A percentile compares a stretch with the other conserved stretches of the same genome.
These are phyloP conservation scores for Erigeron philadelphicus DNA, from an alignment of 140 eudicot genomes.

Conservation along the genomic window DNA sequence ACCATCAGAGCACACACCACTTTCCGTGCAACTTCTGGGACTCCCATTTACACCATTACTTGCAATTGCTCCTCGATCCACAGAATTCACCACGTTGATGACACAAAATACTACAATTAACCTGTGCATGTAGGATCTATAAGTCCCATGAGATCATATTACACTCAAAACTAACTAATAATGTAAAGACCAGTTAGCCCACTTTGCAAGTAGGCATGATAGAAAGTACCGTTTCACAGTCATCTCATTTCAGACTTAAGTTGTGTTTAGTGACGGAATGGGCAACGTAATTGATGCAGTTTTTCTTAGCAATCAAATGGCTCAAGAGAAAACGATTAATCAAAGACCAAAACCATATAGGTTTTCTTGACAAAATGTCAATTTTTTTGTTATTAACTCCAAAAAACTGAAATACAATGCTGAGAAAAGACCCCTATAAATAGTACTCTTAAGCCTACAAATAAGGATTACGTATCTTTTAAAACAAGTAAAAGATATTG, in stretches of 20 bases:
- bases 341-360: too few relatives aligned
- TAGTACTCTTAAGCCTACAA: too few relatives aligned
- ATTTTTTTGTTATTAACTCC: too few relatives aligned
- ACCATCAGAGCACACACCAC: slow-evolving; percentile 70
- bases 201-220: not conserved
- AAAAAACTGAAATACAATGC: too few relatives aligned
- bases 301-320: too few relatives aligned
- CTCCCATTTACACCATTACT: slow-evolving; percentile 92
- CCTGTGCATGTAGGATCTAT: slow-evolving; percentile 39
- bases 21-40: slow-evolving; percentile 45
- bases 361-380: too few relatives aligned
- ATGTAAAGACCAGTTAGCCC: not conserved
- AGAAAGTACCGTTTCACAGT: not conserved
- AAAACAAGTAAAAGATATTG: too few relatives aligned
- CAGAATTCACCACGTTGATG: slow-evolving; percentile 77
- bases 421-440: too few relatives aligned
- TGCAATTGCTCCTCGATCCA: slow-evolving; percentile 93
- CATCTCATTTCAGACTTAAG: not conserved
- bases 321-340: too few relatives aligned
- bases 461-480: too few relatives aligned
- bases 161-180: slow-evolving; percentile 9
- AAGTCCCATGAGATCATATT: slow-evolving; percentile 3
- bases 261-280: too few relatives aligned
- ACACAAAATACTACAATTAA: slow-evolving; percentile 75
- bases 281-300: too few relatives aligned